Evolutionary conservation across 495 filamentous ascomycete genomes (phyloP).

Genomic region (Neurospora sp.): DNA sequence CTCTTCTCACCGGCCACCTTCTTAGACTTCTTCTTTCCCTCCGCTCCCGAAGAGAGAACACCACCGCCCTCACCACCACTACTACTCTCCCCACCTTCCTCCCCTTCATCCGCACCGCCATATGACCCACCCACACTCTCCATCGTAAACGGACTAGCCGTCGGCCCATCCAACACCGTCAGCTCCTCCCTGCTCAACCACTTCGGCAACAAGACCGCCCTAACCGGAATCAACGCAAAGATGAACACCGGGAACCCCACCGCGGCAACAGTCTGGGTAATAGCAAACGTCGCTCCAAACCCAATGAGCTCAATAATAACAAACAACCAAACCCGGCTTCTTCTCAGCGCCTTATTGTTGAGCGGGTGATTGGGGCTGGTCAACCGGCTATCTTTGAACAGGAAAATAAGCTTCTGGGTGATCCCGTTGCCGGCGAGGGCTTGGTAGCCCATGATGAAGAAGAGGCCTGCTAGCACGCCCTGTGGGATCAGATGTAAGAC

Average conservation of each 20-base stretch:
- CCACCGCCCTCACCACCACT: not conserved
- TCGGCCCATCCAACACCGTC: conserved; percentile 61
- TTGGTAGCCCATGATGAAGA: conserved; percentile 89
- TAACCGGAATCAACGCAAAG: conserved; percentile 64
- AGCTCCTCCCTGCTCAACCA: conserved; percentile 64
- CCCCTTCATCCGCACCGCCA: conserved; percentile 21
- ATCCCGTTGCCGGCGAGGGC: conserved; percentile 78
- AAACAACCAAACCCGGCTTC: conserved; percentile 62
- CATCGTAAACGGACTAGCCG: conserved; percentile 78
- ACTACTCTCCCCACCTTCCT: not conserved
- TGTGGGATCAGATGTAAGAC: conserved; percentile 83
- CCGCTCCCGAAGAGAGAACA: not conserved
- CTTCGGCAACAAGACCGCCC: conserved; percentile 61
- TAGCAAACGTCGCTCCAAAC: conserved; percentile 84
- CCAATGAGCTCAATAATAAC: conserved; percentile 67
- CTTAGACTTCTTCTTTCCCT: not conserved
- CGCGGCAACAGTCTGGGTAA: conserved; percentile 88
- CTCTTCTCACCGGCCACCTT: conserved; percentile 9
- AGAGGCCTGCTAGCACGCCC: conserved; percentile 78
- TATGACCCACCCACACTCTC: conserved; percentile 69
- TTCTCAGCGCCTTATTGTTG: conserved; percentile 42
- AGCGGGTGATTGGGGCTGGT: conserved; percentile 60
- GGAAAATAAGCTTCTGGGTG: conserved; percentile 68
- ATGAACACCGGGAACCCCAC: conserved; percentile 92
- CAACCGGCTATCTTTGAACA: conserved; percentile 55